Percentiles rank a stretch among this genome's conserved stretches.
These are phyloP conservation scores for Cornus florida DNA, from an alignment of 148 eudicot genomes.

Conservation along the genomic window DNA sequence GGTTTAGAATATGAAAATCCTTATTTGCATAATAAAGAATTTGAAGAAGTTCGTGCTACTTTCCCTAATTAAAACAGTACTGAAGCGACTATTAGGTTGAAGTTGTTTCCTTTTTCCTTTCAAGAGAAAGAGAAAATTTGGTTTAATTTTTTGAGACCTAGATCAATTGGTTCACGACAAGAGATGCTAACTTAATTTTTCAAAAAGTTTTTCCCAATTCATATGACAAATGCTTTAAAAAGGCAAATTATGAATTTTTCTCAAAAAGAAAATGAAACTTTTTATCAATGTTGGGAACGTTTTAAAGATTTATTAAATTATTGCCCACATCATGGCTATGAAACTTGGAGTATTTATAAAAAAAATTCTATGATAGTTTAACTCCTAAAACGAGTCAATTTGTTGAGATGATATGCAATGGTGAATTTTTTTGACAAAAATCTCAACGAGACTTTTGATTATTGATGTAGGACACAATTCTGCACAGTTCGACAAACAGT, in stretches of 20 bases:
- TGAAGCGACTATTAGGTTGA: too few relatives aligned
- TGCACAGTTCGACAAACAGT: too few relatives aligned
- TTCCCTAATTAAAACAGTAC: too few relatives aligned
- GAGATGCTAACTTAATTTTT: not conserved
- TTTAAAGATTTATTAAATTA: not conserved
- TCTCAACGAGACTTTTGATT: too few relatives aligned
- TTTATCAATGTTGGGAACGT: not conserved
- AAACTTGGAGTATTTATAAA: not conserved
- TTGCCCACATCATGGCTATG: not conserved
- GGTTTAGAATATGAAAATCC: too few relatives aligned
- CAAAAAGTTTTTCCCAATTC: not conserved
- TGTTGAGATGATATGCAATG: not conserved
- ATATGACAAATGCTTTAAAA: not conserved
- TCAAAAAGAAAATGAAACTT: not conserved
- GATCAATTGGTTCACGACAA: not conserved
- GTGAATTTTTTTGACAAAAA: not conserved
- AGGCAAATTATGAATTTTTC: not conserved
- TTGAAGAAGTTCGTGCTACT: too few relatives aligned
- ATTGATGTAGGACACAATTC: too few relatives aligned
- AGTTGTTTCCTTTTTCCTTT: too few relatives aligned
- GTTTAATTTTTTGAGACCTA: not conserved
- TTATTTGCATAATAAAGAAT: too few relatives aligned
- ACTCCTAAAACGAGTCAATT: not conserved
- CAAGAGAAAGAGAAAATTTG: not conserved
- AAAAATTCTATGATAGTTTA: not conserved